phyloP scores from a whole-genome alignment of 2,329 filamentous ascomycete genomes.

The Clathrospora elynae region DNA sequence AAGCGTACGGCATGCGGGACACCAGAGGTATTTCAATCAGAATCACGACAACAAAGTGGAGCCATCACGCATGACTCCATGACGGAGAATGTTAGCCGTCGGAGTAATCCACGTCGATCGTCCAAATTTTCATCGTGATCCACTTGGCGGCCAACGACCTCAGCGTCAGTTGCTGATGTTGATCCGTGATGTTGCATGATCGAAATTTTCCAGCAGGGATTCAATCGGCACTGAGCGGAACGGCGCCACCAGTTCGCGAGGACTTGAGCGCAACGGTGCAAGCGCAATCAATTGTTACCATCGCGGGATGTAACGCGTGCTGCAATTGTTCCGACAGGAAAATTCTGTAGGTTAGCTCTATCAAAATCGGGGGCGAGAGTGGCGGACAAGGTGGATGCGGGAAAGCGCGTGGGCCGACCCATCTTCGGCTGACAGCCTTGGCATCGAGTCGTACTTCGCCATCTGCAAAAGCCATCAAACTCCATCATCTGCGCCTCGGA shows the following conservation, averaged over 20 bases:
- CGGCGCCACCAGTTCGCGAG: constrained; percentile 18
- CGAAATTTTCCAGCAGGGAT: constrained; percentile 33
- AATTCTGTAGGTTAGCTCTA: constrained; percentile 33
- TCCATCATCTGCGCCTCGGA: constrained; percentile 17
- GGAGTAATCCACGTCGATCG: constrained; percentile 32
- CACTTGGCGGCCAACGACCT: constrained; percentile 32
- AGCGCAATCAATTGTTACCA: constrained; percentile 3
- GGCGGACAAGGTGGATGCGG: constrained; percentile 18
- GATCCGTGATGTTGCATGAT: constrained; percentile 29
- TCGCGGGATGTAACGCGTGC: constrained; percentile 8
- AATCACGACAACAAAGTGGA: constrained; percentile 18
- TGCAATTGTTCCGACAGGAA: constrained; percentile 25
- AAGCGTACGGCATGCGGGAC: constrained; percentile 19
- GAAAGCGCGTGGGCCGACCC: constrained; percentile 32
- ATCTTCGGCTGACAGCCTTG: constrained; percentile 27
- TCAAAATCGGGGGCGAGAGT: constrained; percentile 19
- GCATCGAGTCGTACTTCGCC: constrained; percentile 13
- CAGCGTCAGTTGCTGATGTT: constrained; percentile 22
- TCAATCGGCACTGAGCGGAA: constrained; percentile 34
- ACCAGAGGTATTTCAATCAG: constrained; percentile 32
- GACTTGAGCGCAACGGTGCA: constrained; percentile 14
- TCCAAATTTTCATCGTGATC: constrained; percentile 42
- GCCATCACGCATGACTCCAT: constrained; percentile 24
- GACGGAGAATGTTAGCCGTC: constrained; percentile 27
- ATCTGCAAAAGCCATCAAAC: constrained; percentile 8